These are phyloP conservation scores for Aspergillus pseudoterreus DNA, from an alignment of 2,329 filamentous ascomycete genomes.

Conservation along the genomic window DNA sequence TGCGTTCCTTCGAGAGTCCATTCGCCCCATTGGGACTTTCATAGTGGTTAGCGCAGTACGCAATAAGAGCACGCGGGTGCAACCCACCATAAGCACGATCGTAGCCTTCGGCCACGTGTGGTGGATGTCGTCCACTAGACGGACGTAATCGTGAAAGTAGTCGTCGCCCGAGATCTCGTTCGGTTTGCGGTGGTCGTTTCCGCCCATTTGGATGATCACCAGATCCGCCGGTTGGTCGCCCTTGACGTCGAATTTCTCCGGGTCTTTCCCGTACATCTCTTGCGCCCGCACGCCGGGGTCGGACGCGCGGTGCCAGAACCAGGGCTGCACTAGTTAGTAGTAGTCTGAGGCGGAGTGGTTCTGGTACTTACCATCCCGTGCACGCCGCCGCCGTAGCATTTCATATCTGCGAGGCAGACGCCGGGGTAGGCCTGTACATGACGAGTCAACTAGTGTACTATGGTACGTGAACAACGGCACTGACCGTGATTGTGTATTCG, in stretches of 20 bases:
- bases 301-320: conserved; percentile 57
- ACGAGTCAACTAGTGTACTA: not conserved
- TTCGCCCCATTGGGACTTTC: conserved; percentile 52
- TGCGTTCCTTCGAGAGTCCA: conserved; percentile 51
- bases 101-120: conserved; percentile 39
- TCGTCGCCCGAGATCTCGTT: conserved; percentile 39
- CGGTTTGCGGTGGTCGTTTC: conserved; percentile 43
- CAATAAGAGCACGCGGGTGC: not conserved
- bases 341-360: not conserved
- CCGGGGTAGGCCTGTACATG: conserved; percentile 47
- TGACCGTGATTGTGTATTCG: conserved; percentile 53
- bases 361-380: conserved; percentile 38
- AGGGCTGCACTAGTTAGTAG: conserved; percentile 26
- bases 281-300: conserved; percentile 50
- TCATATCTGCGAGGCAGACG: conserved; percentile 54
- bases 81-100: conserved; percentile 38
- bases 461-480: not conserved
- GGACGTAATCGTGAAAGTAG: conserved; percentile 41
- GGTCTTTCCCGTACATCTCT: conserved; percentile 37
- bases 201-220: conserved; percentile 46
- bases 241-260: conserved; percentile 27
- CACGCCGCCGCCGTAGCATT: conserved; percentile 54
- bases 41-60: too few species aligned
- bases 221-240: conserved; percentile 34
- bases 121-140: conserved; percentile 41